Evolutionary conservation across 75 land plant species (phyloP), one percentile per base, ranked within the genome.

Genomic region (Selaginella moellendorffii): DNA sequence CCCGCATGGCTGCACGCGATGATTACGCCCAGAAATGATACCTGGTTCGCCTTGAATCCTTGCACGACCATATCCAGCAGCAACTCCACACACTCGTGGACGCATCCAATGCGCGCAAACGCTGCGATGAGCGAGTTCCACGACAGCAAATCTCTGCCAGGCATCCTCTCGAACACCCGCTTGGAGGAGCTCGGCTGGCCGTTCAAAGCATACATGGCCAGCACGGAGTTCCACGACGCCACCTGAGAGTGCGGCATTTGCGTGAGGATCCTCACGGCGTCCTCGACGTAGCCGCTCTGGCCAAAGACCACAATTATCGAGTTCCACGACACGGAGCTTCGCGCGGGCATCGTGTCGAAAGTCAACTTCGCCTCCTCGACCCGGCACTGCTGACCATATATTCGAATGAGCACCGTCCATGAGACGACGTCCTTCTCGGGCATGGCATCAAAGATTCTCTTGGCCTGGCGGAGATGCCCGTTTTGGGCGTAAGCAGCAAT

Each of bases 401-500:
- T n/a, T n/a, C n/a, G n/a, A n/a, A 83, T 72, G 78, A 83, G 77
- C 26, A 77, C 68, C 42, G 79, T 79, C 54, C 65, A 82, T 20
- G 82, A 69, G 14, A 75, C 74, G 24, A 67, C 31, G 2, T 54
- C 68, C 17, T 73, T 67, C 8, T 61, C 29, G 8, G 77, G 82
- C 82, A 80, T 82, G 18, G 28, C 5, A 29, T 80, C 68, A 72
- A 82, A 82, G 12, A 80, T 24, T 10, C 31, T 53, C 53, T 56
- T 62, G 19, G 85, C 85, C n/a, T 64, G 53, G 27, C 26, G n/a
- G 27, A 76, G 65, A 53, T 46, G 67, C 54, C 75, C 63, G 21
- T 56, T 9, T 25, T 74, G 77, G 24, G 66, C 82, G 71, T 82
- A 79, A 0, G 71, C 85, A 14, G 74, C 63, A 60, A 82, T 74